Evolutionary conservation across 2,329 filamentous ascomycete genomes (phyloP).

Genomic region (Phialophora macrospora): DNA sequence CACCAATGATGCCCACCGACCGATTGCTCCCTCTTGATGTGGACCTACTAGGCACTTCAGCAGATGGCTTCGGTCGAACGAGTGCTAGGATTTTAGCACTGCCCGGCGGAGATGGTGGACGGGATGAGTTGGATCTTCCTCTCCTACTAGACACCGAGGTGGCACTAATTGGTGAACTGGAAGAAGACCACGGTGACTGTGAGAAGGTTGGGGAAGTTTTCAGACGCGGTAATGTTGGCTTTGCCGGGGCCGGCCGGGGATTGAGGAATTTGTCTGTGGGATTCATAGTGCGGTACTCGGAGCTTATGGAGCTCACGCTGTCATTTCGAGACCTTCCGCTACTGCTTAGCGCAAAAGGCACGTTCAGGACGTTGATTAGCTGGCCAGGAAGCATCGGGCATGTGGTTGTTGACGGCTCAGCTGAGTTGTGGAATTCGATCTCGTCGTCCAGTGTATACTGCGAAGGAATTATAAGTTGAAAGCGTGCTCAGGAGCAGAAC

Average conservation of each 20-base stretch:
- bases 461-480: conserved; percentile 37
- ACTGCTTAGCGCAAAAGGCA: conserved; percentile 69
- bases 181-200: conserved; percentile 30
- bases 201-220: conserved; percentile 49
- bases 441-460: conserved; percentile 84
- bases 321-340: conserved; percentile 62
- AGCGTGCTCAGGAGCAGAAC: conserved; percentile 13
- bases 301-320: conserved; percentile 65
- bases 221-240: conserved; percentile 52
- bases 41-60: conserved; percentile 42
- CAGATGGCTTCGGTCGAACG: conserved; percentile 38
- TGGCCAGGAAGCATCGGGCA: conserved; percentile 91
- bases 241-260: conserved; percentile 63
- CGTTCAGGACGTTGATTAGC: conserved; percentile 78
- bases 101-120: conserved; percentile 26
- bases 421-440: conserved; percentile 74
- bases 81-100: conserved; percentile 36
- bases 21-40: conserved; percentile 43
- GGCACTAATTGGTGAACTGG: conserved; percentile 38
- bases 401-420: conserved; percentile 72
- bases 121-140: conserved; percentile 38
- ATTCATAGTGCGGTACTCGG: conserved; percentile 74
- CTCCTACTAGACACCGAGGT: conserved; percentile 19
- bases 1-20: conserved; percentile 46
- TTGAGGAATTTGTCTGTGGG: conserved; percentile 76